Percentiles rank a stretch among this genome's conserved stretches.
Conservation (phyloP, 805 yeast genomes). For the Tanozyma kutaoensis region DNA sequence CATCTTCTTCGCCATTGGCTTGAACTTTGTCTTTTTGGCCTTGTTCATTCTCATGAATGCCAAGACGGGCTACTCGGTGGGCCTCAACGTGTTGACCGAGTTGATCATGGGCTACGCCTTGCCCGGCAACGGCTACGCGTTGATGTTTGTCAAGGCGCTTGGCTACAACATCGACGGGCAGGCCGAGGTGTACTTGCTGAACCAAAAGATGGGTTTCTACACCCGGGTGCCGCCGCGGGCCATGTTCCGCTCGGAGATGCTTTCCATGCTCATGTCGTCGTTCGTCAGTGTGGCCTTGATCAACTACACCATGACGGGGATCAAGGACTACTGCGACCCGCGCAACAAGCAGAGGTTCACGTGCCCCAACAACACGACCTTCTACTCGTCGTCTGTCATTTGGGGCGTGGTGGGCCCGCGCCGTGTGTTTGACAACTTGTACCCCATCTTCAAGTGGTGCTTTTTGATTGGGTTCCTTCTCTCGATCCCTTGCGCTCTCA, state of each 20-base stretch:
- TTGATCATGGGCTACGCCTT: conserved; percentile 14
- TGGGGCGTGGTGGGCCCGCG: conserved; percentile 1
- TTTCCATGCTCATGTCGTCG: no score
- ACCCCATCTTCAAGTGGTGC: no score
- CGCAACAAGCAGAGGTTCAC: not conserved
- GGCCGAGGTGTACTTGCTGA: no score
- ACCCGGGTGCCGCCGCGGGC: no score
- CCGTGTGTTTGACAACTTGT: not conserved
- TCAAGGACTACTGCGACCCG: not conserved
- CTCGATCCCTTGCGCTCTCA: not conserved
- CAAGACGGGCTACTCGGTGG: conserved; percentile 18
- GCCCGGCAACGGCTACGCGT: conserved; percentile 32
- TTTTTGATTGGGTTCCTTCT: not conserved
- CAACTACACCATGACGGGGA: not conserved
- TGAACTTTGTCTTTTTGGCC: conserved; percentile 18
- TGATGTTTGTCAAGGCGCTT: conserved; percentile 33
- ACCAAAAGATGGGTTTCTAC: no score
- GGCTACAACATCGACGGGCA: no score
- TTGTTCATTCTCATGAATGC: conserved; percentile 16
- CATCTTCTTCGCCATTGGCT: conserved; percentile 18
- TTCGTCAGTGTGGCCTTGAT: not conserved
- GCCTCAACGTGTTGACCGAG: conserved; percentile 22
- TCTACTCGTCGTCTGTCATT: not conserved
- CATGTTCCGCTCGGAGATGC: no score
- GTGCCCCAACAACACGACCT: not conserved